Conservation (phyloP, 495 filamentous ascomycete genomes). For the Podospora tetraspora region DNA sequence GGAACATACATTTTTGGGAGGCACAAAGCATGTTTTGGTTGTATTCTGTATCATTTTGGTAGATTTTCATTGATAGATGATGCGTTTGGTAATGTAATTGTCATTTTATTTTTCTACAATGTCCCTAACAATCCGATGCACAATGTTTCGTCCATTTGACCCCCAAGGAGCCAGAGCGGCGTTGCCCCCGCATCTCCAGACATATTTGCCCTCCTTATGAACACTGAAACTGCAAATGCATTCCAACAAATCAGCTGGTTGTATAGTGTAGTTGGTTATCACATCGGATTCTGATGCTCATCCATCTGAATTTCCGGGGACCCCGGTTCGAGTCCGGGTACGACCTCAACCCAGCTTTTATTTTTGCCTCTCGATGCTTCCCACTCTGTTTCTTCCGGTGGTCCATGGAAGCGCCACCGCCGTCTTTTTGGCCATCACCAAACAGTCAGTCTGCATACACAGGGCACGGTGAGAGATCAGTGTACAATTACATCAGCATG, state of each 20-base stretch:
- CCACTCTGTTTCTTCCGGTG: background rate
- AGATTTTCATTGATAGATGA: background rate
- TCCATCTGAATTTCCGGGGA: background rate
- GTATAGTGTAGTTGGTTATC: background rate
- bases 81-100: background rate
- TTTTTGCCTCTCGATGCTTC: background rate
- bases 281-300: background rate
- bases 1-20: background rate
- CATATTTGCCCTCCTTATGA: background rate
- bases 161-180: background rate
- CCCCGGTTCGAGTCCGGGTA: background rate
- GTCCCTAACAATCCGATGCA: too few relatives aligned
- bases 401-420: background rate
- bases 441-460: background rate
- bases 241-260: background rate
- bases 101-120: background rate
- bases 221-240: background rate
- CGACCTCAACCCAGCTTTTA: background rate
- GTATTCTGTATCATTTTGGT: background rate
- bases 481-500: background rate
- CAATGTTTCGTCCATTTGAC: background rate
- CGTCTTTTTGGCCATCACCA: background rate
- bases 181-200: background rate
- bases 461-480: background rate
- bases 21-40: background rate